Conservation (phyloP, 106 monocot species). For the Triglochin maritima region DNA sequence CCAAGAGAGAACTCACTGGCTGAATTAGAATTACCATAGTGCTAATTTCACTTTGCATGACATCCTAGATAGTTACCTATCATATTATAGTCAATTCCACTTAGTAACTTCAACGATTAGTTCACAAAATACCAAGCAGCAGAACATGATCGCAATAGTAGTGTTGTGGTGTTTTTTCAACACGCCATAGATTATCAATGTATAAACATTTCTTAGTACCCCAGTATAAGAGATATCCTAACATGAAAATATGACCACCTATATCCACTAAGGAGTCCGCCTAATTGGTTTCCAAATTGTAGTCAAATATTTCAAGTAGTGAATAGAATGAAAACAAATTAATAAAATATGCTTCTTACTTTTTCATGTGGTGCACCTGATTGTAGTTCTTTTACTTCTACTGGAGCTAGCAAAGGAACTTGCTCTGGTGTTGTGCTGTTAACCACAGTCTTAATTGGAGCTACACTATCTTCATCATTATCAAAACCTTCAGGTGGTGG, state of each 20-base stretch:
- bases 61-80: no score
- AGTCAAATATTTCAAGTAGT: background rate
- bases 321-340: background rate
- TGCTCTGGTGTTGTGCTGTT: conserved; percentile 32
- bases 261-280: background rate
- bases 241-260: background rate
- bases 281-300: background rate
- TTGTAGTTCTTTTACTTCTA: conserved; percentile 19
- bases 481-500: conserved; percentile 75
- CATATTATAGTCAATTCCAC: no score
- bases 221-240: background rate
- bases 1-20: no score
- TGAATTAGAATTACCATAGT: no score
- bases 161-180: no score
- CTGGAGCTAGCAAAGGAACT: conserved; percentile 36
- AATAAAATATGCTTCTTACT: conserved; percentile 18
- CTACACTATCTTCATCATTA: conserved; percentile 30
- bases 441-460: conserved; percentile 31
- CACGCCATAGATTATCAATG: no score
- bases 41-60: no score
- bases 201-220: background rate
- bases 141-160: no score
- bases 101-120: no score
- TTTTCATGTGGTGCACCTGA: conserved; percentile 19
- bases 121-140: no score